phyloP scores from a whole-genome alignment of 768 basidiomycete species.

The Leucosporidium yakuticum region DNA sequence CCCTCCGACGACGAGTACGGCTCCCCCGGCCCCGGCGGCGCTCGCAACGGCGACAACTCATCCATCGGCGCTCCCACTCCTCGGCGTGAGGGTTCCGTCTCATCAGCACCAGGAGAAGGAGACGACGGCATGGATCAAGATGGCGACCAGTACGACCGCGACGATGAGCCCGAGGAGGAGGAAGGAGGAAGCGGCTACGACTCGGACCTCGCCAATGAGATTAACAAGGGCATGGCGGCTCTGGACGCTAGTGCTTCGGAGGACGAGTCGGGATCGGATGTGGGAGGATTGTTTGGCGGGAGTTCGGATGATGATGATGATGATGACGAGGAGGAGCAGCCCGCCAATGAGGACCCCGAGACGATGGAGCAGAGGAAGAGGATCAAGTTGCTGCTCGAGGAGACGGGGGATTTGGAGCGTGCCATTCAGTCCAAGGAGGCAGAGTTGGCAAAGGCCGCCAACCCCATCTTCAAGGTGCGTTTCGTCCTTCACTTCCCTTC shows the following conservation, averaged over 20 bases:
- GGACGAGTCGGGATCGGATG: conserved; percentile 51
- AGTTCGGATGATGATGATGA: conserved; percentile 52
- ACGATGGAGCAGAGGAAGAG: conserved; percentile 40
- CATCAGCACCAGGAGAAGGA: conserved; percentile 48
- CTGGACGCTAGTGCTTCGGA: conserved; percentile 48
- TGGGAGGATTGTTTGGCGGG: conserved; percentile 39
- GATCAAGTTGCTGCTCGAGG: conserved; percentile 74
- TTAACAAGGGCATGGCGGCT: conserved; percentile 71
- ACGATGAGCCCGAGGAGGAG: conserved; percentile 52
- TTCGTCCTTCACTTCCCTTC: background rate
- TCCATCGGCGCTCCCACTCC: conserved; percentile 61
- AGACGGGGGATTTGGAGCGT: conserved; percentile 79
- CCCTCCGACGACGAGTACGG: conserved; percentile 31
- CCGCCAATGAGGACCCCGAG: conserved; percentile 32
- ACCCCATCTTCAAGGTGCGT: conserved; percentile 75
- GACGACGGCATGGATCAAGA: conserved; percentile 57
- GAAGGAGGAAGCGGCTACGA: conserved; percentile 70
- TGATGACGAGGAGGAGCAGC: conserved; percentile 53
- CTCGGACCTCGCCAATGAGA: conserved; percentile 78
- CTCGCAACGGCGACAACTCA: conserved; percentile 48
- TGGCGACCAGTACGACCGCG: conserved; percentile 47
- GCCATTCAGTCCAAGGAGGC: conserved; percentile 77
- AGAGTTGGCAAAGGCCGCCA: conserved; percentile 75
- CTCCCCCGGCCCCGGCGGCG: background rate
- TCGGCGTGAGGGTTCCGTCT: conserved; percentile 60